These are phyloP conservation scores for Cyclotella baltica DNA, from an alignment of 108 stramenopile species.

Conservation along the genomic window DNA sequence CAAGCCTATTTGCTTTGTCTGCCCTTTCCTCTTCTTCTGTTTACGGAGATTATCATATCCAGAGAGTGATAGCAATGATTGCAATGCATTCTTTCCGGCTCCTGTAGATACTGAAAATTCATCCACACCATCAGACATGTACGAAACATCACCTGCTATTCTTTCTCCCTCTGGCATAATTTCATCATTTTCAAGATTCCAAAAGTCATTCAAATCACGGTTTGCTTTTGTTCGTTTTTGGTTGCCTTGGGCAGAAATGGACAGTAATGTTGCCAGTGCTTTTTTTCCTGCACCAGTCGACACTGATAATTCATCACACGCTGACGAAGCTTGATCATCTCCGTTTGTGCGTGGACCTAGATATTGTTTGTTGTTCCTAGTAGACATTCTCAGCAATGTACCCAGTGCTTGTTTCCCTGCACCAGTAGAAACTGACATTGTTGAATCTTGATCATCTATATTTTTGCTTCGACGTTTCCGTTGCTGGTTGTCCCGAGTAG, in stretches of 20 bases:
- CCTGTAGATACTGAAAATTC: conserved; percentile 26
- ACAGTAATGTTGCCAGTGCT: too few relatives aligned
- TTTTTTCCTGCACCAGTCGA: too few relatives aligned
- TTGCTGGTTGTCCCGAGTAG: background rate
- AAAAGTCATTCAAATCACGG: conserved; percentile 8
- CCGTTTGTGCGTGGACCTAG: too few relatives aligned
- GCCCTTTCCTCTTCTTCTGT: conserved; percentile 9
- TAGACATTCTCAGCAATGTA: too few relatives aligned
- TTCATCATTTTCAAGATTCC: conserved; percentile 16
- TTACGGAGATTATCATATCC: conserved; percentile 9
- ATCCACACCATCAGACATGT: background rate
- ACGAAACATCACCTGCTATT: background rate
- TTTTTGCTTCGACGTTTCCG: too few relatives aligned
- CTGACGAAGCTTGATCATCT: too few relatives aligned
- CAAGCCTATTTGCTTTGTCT: background rate
- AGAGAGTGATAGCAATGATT: conserved; percentile 19
- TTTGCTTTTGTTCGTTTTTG: background rate
- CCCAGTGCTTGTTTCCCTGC: too few relatives aligned
- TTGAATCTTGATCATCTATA: too few relatives aligned
- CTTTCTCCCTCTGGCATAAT: background rate
- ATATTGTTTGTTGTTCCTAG: too few relatives aligned
- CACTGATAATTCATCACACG: too few relatives aligned
- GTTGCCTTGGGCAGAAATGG: too few relatives aligned
- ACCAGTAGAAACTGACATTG: too few relatives aligned
- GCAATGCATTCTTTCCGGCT: conserved; percentile 29